Evolutionary conservation across 1,284 basidiomycete genomes (phyloP), one percentile per base, ranked within the genome.

Genomic region (Irpex lacteus): DNA sequence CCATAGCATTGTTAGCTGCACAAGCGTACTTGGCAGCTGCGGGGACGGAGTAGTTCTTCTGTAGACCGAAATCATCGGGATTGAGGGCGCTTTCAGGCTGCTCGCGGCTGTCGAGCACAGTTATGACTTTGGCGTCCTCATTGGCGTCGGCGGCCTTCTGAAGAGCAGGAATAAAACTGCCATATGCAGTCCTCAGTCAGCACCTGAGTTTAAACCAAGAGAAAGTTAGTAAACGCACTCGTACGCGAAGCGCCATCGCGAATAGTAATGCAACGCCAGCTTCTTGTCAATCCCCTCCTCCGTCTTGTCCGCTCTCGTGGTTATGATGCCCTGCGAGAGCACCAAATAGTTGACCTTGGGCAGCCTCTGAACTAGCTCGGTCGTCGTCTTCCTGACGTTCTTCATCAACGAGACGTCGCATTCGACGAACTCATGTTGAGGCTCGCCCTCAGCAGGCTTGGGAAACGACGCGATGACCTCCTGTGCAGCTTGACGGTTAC

Each of bases 301-400:
- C 1, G 71, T 71, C 59, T 72, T 74, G 52, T 72, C 70, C 21
- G 75, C 64, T 18, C 76, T 76, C 54, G 71, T 60, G 50, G 69
- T 71, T 55, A 77, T 61, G 50, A 75, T 67, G 5, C 77, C 77
- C 2, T 71, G 66, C 3, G 74, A 71, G 52, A 77, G 65, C 3
- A 79, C 70, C 60, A 80, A 71, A 68, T 72, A 74, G 70, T 80
- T 78, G 61, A 78, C 55, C 65, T 74, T 72, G n/a, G 69, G 69
- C 18, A 75, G 71, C 19, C 69, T 65, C 34, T 63, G 52, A 26
- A 64, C 61, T 34, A 80, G 70, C n/a, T 69, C 62, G 11, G 65
- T 56, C 9, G 74, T 69, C 40, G 73, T 70, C 36, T 59, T 55
- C 47, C 69, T 66, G 18, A 77, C 71, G 65, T 76, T 75, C 66